These are phyloP conservation scores for Ophiorrhiza pumila DNA, from an alignment of 257 asterid genomes.

Conservation along the genomic window DNA sequence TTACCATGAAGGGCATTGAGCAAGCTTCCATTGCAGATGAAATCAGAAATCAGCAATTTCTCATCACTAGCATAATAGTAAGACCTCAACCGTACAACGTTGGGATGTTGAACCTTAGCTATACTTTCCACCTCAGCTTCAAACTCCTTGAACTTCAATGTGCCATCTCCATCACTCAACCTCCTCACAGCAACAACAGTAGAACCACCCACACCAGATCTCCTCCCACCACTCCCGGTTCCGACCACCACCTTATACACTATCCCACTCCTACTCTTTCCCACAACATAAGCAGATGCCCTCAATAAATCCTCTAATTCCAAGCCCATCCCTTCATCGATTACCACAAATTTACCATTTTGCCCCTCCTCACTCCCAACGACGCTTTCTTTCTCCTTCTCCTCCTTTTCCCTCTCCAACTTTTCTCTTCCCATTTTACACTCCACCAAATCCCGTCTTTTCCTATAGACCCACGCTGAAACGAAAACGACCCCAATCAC, in stretches of 20 bases:
- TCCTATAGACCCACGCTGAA: slow-evolving; percentile 54
- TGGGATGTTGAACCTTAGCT: slow-evolving; percentile 72
- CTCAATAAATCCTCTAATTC: slow-evolving; percentile 91
- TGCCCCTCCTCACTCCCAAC: slow-evolving; percentile 54
- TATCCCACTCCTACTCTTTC: slow-evolving; percentile 91
- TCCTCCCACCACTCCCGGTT: slow-evolving; percentile 48
- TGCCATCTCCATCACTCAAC: slow-evolving; percentile 72
- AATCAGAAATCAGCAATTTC: slow-evolving; percentile 76
- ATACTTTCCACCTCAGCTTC: slow-evolving; percentile 82
- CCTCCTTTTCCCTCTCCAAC: slow-evolving; percentile 32
- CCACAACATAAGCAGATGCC: slow-evolving; percentile 95
- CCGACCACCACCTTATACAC: slow-evolving; percentile 89
- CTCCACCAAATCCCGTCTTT: slow-evolving; percentile 46
- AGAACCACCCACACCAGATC: slow-evolving; percentile 31
- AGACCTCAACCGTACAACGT: slow-evolving; percentile 77
- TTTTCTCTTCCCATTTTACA: slow-evolving; percentile 41
- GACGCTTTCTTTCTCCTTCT: slow-evolving; percentile 15
- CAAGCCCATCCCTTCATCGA: slow-evolving; percentile 74
- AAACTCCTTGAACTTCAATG: slow-evolving; percentile 75
- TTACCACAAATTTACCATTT: slow-evolving; percentile 68
- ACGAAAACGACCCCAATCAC: slow-evolving; percentile 53
- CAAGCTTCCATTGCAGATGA: slow-evolving; percentile 73
- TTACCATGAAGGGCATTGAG: slow-evolving; percentile 79
- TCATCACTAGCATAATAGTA: slow-evolving; percentile 90
- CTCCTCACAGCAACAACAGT: slow-evolving; percentile 78